Evolutionary conservation across 164 flowering plant species (phyloP), one percentile per base, ranked within the genome.

Genomic region (Aristolochia californica): DNA sequence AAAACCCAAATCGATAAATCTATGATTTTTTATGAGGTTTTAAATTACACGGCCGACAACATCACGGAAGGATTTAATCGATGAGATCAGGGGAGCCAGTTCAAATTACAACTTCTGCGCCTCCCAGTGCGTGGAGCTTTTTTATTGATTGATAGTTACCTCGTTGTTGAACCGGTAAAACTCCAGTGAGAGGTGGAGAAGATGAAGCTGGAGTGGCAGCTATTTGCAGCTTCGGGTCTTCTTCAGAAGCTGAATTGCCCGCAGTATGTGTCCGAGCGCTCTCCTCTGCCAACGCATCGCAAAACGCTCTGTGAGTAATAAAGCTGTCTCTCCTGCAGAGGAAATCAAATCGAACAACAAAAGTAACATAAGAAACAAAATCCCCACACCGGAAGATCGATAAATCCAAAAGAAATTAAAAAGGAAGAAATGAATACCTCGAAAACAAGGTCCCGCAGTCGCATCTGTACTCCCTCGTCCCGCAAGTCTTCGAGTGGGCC

Each of bases 361-460:
- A 45, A 28, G 52, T 8, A 24, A 23, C 55, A 13, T 17, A 11
- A 47, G 13, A 45, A 45, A 18, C 4, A 45, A 14, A 45, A 47
- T 5, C 4, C 8, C 50, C 22, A 47, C 12, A 4, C 5, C 18
- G 4, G 40, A 54, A 54, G 20, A 54, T 5, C 13, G 17, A 16
- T n/a, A 13, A 53, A 17, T 12, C 28, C 16, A 0, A 11, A 24
- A 49, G 55, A 34, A 49, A 48, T 21, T 7, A 20, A 28, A 52
- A 20, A 40, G 14, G 2, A 23, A 30, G 44, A n/a, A 9, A 43
- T 14, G 5, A 34, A 25, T 48, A 88, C 97, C 97, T 83, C 2
- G 97, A 85, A 59, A 87, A 90, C 56, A 89, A 27, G 48, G 95
- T 84, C 24, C 97, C 97, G 47, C 97, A 89, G 69, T 89, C 97